A percentile compares a stretch with the other conserved stretches of the same genome.
These are phyloP conservation scores for Trifolium fragiferum DNA, from an alignment of 306 rosid genomes.

Conservation along the genomic window DNA sequence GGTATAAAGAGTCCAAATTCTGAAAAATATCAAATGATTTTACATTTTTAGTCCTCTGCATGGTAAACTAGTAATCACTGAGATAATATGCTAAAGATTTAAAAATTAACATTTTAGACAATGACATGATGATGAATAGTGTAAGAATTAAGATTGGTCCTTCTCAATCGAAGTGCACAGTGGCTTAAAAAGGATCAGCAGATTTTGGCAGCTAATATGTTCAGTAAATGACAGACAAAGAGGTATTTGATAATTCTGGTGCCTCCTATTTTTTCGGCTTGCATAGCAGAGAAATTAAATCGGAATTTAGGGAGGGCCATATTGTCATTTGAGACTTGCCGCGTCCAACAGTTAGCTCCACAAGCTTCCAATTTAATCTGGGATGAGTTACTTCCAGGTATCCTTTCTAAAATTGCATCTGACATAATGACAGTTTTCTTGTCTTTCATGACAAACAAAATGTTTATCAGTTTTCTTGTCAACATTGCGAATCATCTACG, in stretches of 20 bases:
- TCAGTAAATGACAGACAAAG: slow-evolving; percentile 88
- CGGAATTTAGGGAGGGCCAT: slow-evolving; percentile 91
- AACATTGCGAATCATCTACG: background rate
- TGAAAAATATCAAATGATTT: slow-evolving; percentile 1
- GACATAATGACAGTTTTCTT: slow-evolving; percentile 66
- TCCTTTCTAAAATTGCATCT: slow-evolving; percentile 89
- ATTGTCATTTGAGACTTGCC: slow-evolving; percentile 88
- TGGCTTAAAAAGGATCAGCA: slow-evolving; percentile 48
- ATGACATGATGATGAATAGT: slow-evolving; percentile 49
- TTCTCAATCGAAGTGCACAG: background rate
- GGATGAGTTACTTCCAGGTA: slow-evolving; percentile 58
- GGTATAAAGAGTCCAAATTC: background rate
- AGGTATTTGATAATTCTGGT: slow-evolving; percentile 57
- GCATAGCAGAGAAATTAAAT: slow-evolving; percentile 86
- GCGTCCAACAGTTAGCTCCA: slow-evolving; percentile 82
- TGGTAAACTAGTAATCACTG: background rate
- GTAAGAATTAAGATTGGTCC: background rate
- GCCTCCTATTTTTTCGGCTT: slow-evolving; percentile 79
- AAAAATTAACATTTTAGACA: background rate
- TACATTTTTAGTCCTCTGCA: background rate
- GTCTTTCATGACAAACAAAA: slow-evolving; percentile 24
- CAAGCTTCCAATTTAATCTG: slow-evolving; percentile 27
- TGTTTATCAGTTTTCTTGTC: slow-evolving; percentile 17
- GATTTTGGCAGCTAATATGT: slow-evolving; percentile 67
- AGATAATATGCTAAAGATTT: background rate